Base-by-base conservation (phyloP, 305 asterid genomes). In the Vinca major region DNA sequence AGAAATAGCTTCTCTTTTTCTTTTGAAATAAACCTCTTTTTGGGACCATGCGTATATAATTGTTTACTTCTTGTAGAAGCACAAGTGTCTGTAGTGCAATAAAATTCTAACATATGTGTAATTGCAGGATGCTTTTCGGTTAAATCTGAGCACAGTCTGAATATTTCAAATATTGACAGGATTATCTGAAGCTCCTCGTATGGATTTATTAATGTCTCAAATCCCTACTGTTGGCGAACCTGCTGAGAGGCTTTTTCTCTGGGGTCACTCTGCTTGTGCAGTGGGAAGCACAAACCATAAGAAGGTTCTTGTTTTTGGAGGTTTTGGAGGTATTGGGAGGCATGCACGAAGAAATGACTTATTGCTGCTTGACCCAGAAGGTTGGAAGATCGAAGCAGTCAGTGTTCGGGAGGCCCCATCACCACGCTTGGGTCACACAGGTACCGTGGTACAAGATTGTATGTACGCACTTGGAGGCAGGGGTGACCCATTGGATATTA, bases 261-360 rank as follows among this genome's bases (percentile, higher is more conserved):
- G 99, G 99, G 97, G 97, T 63, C 99, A 94, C 78, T 85, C 97
- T 70, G 72, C 95, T 36, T 94, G 93, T 81, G 56, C 86, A 41
- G 67, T 84, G 63, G 77, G 69, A 11, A 40, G 20, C 49, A 58
- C 56, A 20, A 61, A 76, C 79, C 79, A 77, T 64, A 79, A 70
- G 77, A 87, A 84, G 77, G 71, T 89, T 71, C 52, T 85, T 66
- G 69, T 88, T 71, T 93, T 94, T 70, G 99, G 97, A 66, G 99
- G 99, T 74, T 94, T 94, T 89, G 97, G 99, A 75, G 97, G 99
- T 70, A 77, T 79, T 20, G 99, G 99, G 66, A 89, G 96, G 73
- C 99, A 94, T 82, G 86, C 86, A 66, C 93, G 99, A 44, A 83
- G 91, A 74, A 81, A 86, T 79, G 96, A 91, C 74, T 79, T 88